Percentiles rank a stretch among this genome's conserved stretches.
phyloP scores from a whole-genome alignment of 2,329 filamentous ascomycete species.

The Xylaria sp. region DNA sequence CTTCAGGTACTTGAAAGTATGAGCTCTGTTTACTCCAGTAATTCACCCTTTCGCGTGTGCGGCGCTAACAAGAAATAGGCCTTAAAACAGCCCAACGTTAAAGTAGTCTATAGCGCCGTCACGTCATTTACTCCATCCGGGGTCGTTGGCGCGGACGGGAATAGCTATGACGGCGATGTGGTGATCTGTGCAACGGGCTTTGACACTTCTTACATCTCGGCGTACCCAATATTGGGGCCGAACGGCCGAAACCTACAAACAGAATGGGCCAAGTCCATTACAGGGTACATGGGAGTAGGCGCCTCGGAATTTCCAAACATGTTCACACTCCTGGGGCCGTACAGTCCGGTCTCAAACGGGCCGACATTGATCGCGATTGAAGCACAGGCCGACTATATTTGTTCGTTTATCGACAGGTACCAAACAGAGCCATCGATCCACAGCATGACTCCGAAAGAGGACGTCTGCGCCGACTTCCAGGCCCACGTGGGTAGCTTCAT shows the following conservation, averaged over 20 bases:
- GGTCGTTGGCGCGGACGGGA: conserved; percentile 40
- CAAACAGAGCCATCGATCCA: conserved; percentile 52
- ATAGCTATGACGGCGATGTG: conserved; percentile 39
- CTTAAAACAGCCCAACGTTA: conserved; percentile 48
- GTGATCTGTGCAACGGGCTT: conserved; percentile 39
- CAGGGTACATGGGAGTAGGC: conserved; percentile 42
- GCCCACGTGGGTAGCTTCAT: conserved; percentile 52
- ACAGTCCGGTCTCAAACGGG: conserved; percentile 48
- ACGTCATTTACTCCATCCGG: conserved; percentile 27
- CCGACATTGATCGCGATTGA: conserved; percentile 45
- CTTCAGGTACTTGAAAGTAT: conserved; percentile 47
- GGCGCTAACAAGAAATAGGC: conserved; percentile 28
- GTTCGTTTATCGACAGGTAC: conserved; percentile 55
- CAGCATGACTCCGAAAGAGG: conserved; percentile 50
- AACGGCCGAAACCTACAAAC: conserved; percentile 36
- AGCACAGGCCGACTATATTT: conserved; percentile 55
- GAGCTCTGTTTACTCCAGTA: neutral
- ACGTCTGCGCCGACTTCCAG: conserved; percentile 57
- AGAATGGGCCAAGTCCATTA: conserved; percentile 36
- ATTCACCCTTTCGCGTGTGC: neutral
- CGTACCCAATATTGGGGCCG: conserved; percentile 51
- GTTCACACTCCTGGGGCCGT: conserved; percentile 48
- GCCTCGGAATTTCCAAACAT: conserved; percentile 37
- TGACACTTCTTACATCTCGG: conserved; percentile 21
- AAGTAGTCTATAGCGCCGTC: conserved; percentile 43